Conservation (phyloP, 2,329 filamentous ascomycete species). For the Aspergillus pseudotamarii region DNA sequence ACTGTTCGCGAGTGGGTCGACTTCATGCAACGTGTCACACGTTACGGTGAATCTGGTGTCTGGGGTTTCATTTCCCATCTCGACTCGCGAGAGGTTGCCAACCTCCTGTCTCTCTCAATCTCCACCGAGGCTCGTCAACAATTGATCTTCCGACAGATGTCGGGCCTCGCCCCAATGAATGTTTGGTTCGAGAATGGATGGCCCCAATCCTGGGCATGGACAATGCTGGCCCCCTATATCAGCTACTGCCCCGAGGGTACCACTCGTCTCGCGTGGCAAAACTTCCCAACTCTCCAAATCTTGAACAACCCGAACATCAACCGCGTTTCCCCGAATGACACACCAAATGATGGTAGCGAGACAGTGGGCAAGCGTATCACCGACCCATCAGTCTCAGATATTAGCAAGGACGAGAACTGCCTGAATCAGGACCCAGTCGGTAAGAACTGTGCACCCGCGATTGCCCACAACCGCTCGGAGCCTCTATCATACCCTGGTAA, state of each 20-base stretch:
- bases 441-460: not conserved
- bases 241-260: conserved; percentile 71
- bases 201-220: conserved; percentile 84
- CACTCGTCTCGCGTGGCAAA: conserved; percentile 80
- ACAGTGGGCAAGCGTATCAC: conserved; percentile 7
- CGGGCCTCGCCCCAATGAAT: conserved; percentile 77
- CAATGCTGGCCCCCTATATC: conserved; percentile 78
- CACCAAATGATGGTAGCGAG: conserved; percentile 2
- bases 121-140: conserved; percentile 80
- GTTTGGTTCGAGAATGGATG: conserved; percentile 80
- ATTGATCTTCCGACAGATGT: conserved; percentile 79
- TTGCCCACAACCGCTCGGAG: conserved; percentile 7
- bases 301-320: conserved; percentile 71
- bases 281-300: conserved; percentile 73
- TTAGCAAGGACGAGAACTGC: not conserved
- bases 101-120: conserved; percentile 74
- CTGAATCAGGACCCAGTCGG: conserved; percentile 1
- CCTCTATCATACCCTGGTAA: conserved; percentile 12
- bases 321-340: conserved; percentile 4
- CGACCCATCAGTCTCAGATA: conserved; percentile 6
- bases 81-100: conserved; percentile 53
- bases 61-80: no score
- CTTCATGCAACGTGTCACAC: no score
- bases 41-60: no score
- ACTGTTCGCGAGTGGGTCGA: no score